phyloP scores from a whole-genome alignment of 345 rosid genomes.

The Eutrema yunnanense region DNA sequence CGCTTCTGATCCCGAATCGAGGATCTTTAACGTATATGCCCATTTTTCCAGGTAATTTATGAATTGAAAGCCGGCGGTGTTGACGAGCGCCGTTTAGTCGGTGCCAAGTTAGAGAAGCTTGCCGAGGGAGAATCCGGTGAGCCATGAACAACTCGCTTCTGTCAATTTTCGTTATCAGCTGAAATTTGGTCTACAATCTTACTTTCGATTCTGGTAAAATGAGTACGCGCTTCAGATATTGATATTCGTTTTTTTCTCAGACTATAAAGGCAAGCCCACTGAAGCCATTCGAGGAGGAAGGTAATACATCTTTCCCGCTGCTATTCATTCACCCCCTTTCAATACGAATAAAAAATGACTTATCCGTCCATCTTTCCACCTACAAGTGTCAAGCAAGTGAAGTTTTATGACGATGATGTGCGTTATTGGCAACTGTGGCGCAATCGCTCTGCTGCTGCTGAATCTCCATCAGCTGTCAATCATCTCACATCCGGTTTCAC shows the following conservation, averaged over 20 bases:
- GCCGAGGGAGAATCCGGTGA: slow-evolving; percentile 95
- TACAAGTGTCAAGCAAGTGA: slow-evolving; percentile 88
- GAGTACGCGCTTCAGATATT: not conserved
- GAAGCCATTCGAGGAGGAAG: slow-evolving; percentile 98
- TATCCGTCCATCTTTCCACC: slow-evolving; percentile 3
- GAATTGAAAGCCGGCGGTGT: slow-evolving; percentile 98
- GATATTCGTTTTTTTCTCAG: slow-evolving; percentile 30
- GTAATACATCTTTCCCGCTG: slow-evolving; percentile 27
- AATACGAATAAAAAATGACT: not conserved
- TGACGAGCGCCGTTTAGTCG: slow-evolving; percentile 93
- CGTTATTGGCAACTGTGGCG: slow-evolving; percentile 97
- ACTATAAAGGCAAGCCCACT: slow-evolving; percentile 70
- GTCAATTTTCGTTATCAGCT: not conserved
- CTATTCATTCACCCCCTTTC: not conserved
- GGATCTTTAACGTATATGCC: not conserved
- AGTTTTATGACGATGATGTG: slow-evolving; percentile 91
- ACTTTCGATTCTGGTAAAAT: not conserved
- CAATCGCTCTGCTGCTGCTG: slow-evolving; percentile 89
- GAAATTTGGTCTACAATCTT: not conserved
- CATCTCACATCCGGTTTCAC: slow-evolving; percentile 78
- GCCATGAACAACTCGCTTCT: not conserved
- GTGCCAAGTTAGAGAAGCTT: slow-evolving; percentile 94
- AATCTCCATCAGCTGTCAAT: slow-evolving; percentile 81
- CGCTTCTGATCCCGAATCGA: slow-evolving; percentile 1
- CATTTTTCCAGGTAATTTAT: slow-evolving; percentile 59